These are phyloP conservation scores for Syncephalastrum contaminatum DNA, from an alignment of 371 early-diverging fungal genomes.

Conservation along the genomic window DNA sequence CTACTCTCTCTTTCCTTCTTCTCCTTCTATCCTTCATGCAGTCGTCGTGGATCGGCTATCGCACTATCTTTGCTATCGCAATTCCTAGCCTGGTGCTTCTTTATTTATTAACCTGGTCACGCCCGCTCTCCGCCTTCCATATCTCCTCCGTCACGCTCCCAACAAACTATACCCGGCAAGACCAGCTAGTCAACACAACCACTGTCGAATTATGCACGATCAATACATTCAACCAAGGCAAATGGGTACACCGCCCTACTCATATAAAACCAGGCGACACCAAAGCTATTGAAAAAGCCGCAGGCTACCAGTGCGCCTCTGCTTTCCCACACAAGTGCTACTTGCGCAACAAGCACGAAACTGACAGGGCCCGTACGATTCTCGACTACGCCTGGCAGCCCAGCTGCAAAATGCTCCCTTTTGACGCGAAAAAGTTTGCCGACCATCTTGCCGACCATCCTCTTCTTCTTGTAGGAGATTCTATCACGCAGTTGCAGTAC, in stretches of 20 bases:
- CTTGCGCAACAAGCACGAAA: slow-evolving; percentile 21
- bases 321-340: slow-evolving; percentile 38
- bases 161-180: too few relatives aligned
- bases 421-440: slow-evolving; percentile 23
- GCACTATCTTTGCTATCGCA: too few relatives aligned
- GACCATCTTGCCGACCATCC: slow-evolving; percentile 33
- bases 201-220: slow-evolving; percentile 18
- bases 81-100: neutral
- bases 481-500: slow-evolving; percentile 40
- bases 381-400: slow-evolving; percentile 38
- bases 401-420: slow-evolving; percentile 23
- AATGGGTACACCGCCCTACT: slow-evolving; percentile 27
- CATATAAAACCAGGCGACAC: slow-evolving; percentile 14
- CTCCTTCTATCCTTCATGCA: neutral
- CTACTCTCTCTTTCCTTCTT: neutral
- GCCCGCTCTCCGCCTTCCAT: too few relatives aligned
- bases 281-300: slow-evolving; percentile 22
- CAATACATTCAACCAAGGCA: slow-evolving; percentile 25
- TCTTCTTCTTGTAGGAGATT: slow-evolving; percentile 38
- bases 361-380: slow-evolving; percentile 32
- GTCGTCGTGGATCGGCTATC: neutral
- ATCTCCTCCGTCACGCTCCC: too few relatives aligned
- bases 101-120: slow-evolving; percentile 1
- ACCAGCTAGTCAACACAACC: too few relatives aligned
- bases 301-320: slow-evolving; percentile 31